Evolutionary conservation across 2,329 filamentous ascomycete species (phyloP).

Genomic region (Eurotiales sp.): DNA sequence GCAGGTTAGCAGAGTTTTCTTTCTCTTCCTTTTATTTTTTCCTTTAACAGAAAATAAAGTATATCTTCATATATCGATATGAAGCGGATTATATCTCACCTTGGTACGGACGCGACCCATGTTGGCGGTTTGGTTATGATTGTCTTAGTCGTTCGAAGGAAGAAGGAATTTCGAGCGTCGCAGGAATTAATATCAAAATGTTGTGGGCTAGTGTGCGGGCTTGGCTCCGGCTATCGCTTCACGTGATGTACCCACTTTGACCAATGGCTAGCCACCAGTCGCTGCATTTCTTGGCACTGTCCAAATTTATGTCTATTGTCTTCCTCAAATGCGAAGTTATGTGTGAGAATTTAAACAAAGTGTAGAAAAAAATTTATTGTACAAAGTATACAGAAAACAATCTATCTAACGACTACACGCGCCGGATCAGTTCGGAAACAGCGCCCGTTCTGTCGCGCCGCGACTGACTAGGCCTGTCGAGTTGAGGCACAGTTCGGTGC

Average conservation of each 20-base stretch:
- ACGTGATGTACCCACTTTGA: conserved; percentile 13
- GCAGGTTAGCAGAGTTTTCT: no score
- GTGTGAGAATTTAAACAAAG: background rate
- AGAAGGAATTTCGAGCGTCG: background rate
- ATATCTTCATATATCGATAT: no score
- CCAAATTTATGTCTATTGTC: no score
- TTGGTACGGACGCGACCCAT: conserved; percentile 50
- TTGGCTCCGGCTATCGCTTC: conserved; percentile 14
- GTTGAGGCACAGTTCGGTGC: conserved; percentile 26
- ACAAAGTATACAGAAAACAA: conserved; percentile 11
- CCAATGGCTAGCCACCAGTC: no score
- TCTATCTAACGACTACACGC: background rate
- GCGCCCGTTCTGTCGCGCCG: background rate
- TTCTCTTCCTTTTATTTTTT: no score
- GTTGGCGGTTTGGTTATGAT: conserved; percentile 36
- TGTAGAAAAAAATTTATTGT: no score
- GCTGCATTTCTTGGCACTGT: no score
- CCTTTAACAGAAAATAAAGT: no score
- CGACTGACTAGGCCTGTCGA: conserved; percentile 20
- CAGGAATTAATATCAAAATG: conserved; percentile 1
- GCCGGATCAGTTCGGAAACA: background rate
- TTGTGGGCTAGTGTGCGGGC: conserved; percentile 13
- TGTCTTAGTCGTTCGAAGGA: conserved; percentile 1
- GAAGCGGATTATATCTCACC: conserved; percentile 22
- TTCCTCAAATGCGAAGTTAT: no score